Evolutionary conservation across 257 asterid genomes (phyloP).

Genomic region (Fraxinus anomala): DNA sequence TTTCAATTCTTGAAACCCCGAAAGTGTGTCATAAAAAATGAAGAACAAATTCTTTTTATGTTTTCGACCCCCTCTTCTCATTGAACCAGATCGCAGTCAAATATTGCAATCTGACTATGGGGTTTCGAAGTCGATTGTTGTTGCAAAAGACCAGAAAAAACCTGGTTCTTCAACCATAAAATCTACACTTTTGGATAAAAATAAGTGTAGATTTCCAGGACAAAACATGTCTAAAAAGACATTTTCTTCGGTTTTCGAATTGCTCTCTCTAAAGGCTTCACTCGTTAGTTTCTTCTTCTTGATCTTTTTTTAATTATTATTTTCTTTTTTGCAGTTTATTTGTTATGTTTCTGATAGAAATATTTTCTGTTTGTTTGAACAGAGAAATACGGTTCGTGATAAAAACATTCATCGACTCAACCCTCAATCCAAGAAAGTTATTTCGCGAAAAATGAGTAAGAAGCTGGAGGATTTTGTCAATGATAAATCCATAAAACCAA

Average conservation of each 20-base stretch:
- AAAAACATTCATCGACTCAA: slow-evolving; percentile 22
- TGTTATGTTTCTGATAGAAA: not conserved
- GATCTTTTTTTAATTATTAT: not conserved
- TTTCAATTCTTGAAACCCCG: not conserved
- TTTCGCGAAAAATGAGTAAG: slow-evolving; percentile 5
- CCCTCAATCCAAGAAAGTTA: slow-evolving; percentile 17
- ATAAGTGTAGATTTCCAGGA: not conserved
- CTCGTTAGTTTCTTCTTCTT: slow-evolving; percentile 18
- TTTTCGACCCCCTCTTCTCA: slow-evolving; percentile 22
- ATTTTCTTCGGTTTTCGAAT: slow-evolving; percentile 19
- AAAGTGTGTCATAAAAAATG: slow-evolving; percentile 2
- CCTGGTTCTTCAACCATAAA: not conserved
- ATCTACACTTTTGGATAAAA: not conserved
- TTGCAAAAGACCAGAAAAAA: not conserved
- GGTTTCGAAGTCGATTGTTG: not conserved
- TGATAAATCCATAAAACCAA: not conserved
- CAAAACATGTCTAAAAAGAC: slow-evolving; percentile 15
- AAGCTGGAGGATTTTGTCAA: slow-evolving; percentile 18
- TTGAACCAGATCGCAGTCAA: slow-evolving; percentile 11
- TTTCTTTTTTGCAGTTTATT: not conserved
- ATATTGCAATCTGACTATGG: not conserved
- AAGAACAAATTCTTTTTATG: slow-evolving; percentile 27
- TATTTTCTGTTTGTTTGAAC: not conserved
- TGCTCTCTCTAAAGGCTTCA: slow-evolving; percentile 25
- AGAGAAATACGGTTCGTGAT: slow-evolving; percentile 25